Conservation (phyloP, 2,329 filamentous ascomycete genomes). For the Alternaria sp. region DNA sequence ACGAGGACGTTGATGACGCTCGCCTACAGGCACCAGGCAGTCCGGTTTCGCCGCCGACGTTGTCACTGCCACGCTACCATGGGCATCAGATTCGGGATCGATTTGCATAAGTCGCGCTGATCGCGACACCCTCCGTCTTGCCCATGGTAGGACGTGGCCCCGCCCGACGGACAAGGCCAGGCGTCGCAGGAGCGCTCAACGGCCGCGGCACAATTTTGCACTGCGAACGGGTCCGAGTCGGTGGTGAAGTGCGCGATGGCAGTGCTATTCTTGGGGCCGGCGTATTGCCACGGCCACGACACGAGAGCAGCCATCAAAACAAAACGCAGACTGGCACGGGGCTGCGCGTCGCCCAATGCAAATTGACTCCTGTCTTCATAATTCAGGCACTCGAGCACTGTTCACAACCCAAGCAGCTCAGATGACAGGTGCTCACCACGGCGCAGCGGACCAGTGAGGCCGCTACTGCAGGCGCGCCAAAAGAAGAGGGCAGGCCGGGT, state of each 20-base stretch:
- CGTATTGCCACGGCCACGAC: conserved; percentile 1
- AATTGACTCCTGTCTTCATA: conserved; percentile 24
- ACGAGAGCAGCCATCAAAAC: conserved; percentile 3
- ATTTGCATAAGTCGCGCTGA: conserved; percentile 24
- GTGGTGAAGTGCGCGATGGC: neutral
- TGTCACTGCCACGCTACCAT: conserved; percentile 23
- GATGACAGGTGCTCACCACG: conserved; percentile 6
- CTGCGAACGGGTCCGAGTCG: conserved; percentile 19
- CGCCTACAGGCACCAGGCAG: conserved; percentile 2
- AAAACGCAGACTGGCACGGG: neutral
- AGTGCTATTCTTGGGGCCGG: conserved; percentile 6
- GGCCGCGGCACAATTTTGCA: conserved; percentile 32
- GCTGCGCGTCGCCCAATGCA: neutral
- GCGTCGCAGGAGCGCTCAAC: conserved; percentile 25
- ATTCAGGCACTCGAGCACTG: conserved; percentile 6
- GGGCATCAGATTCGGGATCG: conserved; percentile 17
- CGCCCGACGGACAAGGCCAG: conserved; percentile 11
- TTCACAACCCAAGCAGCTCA: neutral
- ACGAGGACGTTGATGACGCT: conserved; percentile 25
- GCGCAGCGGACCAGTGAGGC: conserved; percentile 20
- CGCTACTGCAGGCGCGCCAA: conserved; percentile 19
- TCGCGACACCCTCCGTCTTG: conserved; percentile 17
- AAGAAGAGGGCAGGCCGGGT: conserved; percentile 13
- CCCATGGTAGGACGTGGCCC: conserved; percentile 17
- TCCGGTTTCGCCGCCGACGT: conserved; percentile 22